These are phyloP conservation scores for Entrophospora sp. DNA, from an alignment of 192 early-diverging fungal species.

Conservation along the genomic window DNA sequence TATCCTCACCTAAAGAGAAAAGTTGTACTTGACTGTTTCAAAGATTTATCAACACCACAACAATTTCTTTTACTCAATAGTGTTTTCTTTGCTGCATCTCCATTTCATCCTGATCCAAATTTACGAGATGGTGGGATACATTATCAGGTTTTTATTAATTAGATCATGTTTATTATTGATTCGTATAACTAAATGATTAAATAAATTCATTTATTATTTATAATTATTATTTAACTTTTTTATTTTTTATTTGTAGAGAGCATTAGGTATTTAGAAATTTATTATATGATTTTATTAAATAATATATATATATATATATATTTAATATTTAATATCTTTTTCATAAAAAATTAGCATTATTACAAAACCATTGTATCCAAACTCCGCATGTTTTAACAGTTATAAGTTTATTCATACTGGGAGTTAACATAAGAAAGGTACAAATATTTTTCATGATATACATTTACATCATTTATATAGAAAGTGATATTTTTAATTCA, in stretches of 20 bases:
- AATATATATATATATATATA: no score
- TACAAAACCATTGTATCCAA: conserved; percentile 11
- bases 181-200: no score
- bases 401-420: conserved; percentile 19
- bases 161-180: no score
- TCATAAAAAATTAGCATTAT: conserved; percentile 9
- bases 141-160: conserved; percentile 1
- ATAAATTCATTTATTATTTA: no score
- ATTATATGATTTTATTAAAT: no score
- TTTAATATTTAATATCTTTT: no score
- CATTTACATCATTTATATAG: no score
- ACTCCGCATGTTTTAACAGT: conserved; percentile 21
- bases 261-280: no score
- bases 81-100: conserved; percentile 16
- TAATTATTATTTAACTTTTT: no score
- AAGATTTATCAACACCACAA: conserved; percentile 16
- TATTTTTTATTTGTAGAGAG: no score
- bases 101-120: background rate
- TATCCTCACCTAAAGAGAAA: conserved; percentile 16
- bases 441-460: no score
- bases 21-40: conserved; percentile 3
- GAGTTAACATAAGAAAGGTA: conserved; percentile 14
- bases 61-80: conserved; percentile 22
- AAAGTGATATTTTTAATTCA: no score
- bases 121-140: background rate